A percentile compares a stretch with the other conserved stretches of the same genome.
Evolutionary conservation across 768 basidiomycete species (phyloP).

Genomic region (Lactarius trivialis): DNA sequence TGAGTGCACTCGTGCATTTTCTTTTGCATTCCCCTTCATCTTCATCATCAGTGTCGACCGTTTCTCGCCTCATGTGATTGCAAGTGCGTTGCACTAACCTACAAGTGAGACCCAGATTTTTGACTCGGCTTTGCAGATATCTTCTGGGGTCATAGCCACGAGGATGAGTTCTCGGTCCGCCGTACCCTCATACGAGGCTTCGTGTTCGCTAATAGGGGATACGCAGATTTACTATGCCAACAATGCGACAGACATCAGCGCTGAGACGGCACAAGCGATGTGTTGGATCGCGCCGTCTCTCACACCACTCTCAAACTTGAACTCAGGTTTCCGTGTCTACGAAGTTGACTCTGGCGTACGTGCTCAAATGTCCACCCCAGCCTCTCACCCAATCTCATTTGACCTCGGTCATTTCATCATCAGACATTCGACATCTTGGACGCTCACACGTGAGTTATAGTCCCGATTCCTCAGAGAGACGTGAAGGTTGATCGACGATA

Average conservation of each 20-base stretch:
- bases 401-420: not conserved
- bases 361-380: not conserved
- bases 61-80: conserved; percentile 73
- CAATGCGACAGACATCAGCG: conserved; percentile 56
- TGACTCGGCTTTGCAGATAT: conserved; percentile 39
- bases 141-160: conserved; percentile 76
- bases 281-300: conserved; percentile 63
- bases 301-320: conserved; percentile 63
- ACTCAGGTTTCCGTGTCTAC: conserved; percentile 69
- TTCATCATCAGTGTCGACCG: conserved; percentile 51
- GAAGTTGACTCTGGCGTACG: conserved; percentile 64
- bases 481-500: not conserved
- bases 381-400: not conserved
- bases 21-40: not conserved
- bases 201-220: not conserved
- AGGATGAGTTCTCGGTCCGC: conserved; percentile 60
- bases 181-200: not conserved
- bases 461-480: not conserved
- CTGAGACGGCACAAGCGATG: conserved; percentile 49
- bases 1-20: conserved; percentile 22
- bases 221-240: conserved; percentile 63
- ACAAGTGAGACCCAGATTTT: not conserved
- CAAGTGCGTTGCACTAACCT: conserved; percentile 41
- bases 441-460: conserved; percentile 57
- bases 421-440: conserved; percentile 76